Percentiles rank a stretch among this genome's conserved stretches.
Evolutionary conservation across 345 rosid genomes (phyloP).

Genomic region (Rhodamnia argentea): DNA sequence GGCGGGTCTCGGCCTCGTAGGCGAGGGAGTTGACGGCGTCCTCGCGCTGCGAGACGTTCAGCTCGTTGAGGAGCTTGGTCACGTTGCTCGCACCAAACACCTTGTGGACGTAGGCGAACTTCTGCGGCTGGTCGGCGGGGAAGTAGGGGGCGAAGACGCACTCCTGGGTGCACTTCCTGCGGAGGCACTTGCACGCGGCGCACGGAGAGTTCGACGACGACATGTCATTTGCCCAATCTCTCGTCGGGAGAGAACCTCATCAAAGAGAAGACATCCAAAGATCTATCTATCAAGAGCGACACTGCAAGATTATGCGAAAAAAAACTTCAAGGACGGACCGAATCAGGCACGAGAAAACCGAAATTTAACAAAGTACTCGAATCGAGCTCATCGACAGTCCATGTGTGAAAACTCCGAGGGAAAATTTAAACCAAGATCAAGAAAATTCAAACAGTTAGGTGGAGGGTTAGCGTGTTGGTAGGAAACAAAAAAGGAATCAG

Average conservation of each 20-base stretch:
- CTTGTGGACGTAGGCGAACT: conserved; percentile 43
- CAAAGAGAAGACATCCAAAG: neutral
- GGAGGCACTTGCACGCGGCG: conserved; percentile 71
- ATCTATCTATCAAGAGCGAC: neutral
- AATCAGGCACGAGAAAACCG: neutral
- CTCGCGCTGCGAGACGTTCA: conserved; percentile 38
- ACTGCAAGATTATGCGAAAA: neutral
- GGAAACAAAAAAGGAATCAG: neutral
- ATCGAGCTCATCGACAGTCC: neutral
- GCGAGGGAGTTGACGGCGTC: conserved; percentile 79
- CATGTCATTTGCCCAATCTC: conserved; percentile 17
- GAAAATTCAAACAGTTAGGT: neutral
- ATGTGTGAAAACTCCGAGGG: neutral
- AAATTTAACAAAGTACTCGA: neutral
- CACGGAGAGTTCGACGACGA: conserved; percentile 67
- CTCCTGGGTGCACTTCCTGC: conserved; percentile 75
- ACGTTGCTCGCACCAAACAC: conserved; percentile 79
- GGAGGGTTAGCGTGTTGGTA: neutral
- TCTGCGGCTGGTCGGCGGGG: conserved; percentile 68
- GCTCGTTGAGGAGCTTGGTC: conserved; percentile 60
- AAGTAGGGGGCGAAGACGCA: conserved; percentile 82
- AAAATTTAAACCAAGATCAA: neutral
- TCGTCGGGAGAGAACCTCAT: neutral
- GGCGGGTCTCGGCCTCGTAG: conserved; percentile 73
- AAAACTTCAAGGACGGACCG: neutral